Evolutionary conservation across 2,329 filamentous ascomycete genomes (phyloP).

Genomic region (Pseudonectria buxi): DNA sequence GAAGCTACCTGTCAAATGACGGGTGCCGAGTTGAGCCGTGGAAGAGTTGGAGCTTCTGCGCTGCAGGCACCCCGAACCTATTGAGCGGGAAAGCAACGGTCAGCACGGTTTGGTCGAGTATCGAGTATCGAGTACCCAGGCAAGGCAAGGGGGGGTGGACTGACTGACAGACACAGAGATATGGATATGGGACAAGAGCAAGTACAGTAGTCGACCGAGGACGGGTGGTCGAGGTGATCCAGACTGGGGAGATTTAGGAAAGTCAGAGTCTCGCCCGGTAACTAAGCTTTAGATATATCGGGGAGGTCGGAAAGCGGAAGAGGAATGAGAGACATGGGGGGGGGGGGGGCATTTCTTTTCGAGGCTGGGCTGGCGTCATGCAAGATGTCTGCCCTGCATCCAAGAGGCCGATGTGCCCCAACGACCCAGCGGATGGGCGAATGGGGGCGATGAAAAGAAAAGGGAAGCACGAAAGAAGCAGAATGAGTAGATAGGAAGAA

Average conservation of each 20-base stretch:
- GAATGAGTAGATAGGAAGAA: slow-evolving; percentile 9
- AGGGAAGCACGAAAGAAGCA: slow-evolving; percentile 9
- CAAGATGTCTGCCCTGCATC: slow-evolving; percentile 26
- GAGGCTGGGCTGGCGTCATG: slow-evolving; percentile 24
- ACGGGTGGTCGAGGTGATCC: slow-evolving; percentile 17
- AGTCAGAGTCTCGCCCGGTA: slow-evolving; percentile 23
- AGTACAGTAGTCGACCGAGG: no score
- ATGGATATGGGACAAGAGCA: no score
- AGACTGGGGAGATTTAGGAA: slow-evolving; percentile 20
- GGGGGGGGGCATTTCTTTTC: slow-evolving; percentile 29
- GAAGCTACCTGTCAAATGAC: slow-evolving; percentile 13
- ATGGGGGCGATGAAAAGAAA: slow-evolving; percentile 11
- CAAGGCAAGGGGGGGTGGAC: slow-evolving; percentile 5
- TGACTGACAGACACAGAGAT: slow-evolving; percentile 14
- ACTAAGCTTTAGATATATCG: slow-evolving; percentile 11
- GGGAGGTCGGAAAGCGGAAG: slow-evolving; percentile 16
- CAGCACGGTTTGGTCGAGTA: slow-evolving; percentile 10
- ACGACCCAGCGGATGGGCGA: slow-evolving; percentile 12
- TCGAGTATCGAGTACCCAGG: no score
- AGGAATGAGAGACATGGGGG: slow-evolving; percentile 20
- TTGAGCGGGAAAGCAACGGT: slow-evolving; percentile 9
- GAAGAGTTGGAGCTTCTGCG: slow-evolving; percentile 5
- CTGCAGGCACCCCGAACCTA: slow-evolving; percentile 16
- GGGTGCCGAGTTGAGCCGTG: slow-evolving; percentile 8
- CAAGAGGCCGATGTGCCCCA: slow-evolving; percentile 7